Base-by-base conservation (phyloP, 768 basidiomycete species). In the Termitomyces sp. region DNA sequence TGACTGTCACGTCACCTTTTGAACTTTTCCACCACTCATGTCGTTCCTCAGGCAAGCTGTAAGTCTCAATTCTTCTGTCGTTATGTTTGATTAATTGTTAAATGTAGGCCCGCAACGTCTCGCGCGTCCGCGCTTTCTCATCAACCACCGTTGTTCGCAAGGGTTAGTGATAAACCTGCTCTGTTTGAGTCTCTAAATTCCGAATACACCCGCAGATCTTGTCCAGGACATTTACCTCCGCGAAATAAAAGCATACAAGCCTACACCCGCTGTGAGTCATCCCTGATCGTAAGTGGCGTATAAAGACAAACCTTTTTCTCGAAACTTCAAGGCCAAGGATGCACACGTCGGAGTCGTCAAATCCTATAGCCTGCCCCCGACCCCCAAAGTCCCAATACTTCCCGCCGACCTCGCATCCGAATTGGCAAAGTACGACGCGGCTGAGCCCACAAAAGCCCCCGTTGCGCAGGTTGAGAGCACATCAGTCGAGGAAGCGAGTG, bases 191-290 rank as follows among this genome's bases (percentile, higher is more conserved):
- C 29, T 43, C 59, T 66, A 70, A 67, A 75, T 75, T 70, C 76
- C 78, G 77, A 75, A 71, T 77, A 69, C 66, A 68, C 74, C 77
- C 73, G 76, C 72, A 97, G 96, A 97, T 81, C 81, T 96, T 71
- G 82, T 98, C 57, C 92, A 96, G 83, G 94, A 97, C 65, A 73
- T 97, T 59, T 98, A 98, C 77, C 68, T 98, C 67, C 87, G 83
- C 70, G 91, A 96, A 79, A 82, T 98, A 69, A 96, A 91, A 77
- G 74, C 84, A 5, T 98, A 96, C 86, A 96, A 93, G 81, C 82
- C 92, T 45, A 78, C 86, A 40, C 77, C 85, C 5, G 74, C 72
- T 50, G 94, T 95, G 69, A 73, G 92, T 82, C n/a, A 29, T 38
- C 49, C 62, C 45, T 11, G 34, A 5, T n/a, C 5, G 3, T 42